phyloP scores from a whole-genome alignment of 192 early-diverging fungal species.

The Backusella westeae region DNA sequence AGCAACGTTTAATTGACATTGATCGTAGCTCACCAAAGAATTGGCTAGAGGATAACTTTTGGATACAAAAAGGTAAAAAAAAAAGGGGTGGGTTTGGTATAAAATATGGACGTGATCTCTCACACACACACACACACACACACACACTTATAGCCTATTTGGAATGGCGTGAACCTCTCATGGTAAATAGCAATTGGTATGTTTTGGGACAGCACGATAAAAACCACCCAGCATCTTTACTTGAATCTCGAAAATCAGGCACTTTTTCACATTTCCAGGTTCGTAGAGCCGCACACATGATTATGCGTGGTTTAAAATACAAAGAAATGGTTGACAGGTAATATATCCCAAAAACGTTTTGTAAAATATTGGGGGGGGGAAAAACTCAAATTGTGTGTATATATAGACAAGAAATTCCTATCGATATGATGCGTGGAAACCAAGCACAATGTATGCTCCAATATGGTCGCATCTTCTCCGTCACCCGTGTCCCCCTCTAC shows the following conservation, averaged over 20 bases:
- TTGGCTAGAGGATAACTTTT: conserved; percentile 72
- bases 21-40: conserved; percentile 56
- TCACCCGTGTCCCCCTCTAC: conserved; percentile 78
- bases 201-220: conserved; percentile 63
- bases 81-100: background rate
- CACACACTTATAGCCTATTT: conserved; percentile 58
- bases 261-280: conserved; percentile 79
- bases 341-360: no score
- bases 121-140: conserved; percentile 34
- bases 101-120: background rate
- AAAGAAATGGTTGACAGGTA: conserved; percentile 71
- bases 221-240: conserved; percentile 45
- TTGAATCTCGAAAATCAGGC: conserved; percentile 33
- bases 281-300: conserved; percentile 73
- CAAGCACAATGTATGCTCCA: conserved; percentile 85
- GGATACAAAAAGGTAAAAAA: conserved; percentile 45
- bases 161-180: conserved; percentile 74
- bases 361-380: background rate
- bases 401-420: conserved; percentile 50
- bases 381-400: background rate
- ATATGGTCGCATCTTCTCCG: conserved; percentile 73
- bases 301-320: conserved; percentile 65
- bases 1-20: conserved; percentile 62
- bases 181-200: conserved; percentile 92
- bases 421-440: conserved; percentile 58